A percentile compares a stretch with the other conserved stretches of the same genome.
phyloP scores from a whole-genome alignment of 2,329 filamentous ascomycete genomes.

The Rutstroemia sydowiana region DNA sequence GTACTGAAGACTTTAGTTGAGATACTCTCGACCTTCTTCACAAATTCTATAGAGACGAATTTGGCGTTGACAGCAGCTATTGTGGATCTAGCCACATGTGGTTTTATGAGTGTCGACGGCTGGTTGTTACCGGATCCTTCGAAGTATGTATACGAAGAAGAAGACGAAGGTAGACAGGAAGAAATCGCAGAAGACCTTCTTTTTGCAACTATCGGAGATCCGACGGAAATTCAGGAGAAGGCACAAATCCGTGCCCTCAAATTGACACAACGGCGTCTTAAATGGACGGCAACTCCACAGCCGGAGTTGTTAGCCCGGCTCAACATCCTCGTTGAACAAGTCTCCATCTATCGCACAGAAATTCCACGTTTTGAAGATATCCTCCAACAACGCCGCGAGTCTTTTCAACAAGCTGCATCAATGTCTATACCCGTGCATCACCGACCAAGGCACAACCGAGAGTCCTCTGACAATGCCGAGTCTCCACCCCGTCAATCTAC shows the following conservation, averaged over 20 bases:
- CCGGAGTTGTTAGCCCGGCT: slow-evolving; percentile 51
- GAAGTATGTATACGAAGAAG: slow-evolving; percentile 51
- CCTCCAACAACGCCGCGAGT: slow-evolving; percentile 56
- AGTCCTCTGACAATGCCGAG: slow-evolving; percentile 38
- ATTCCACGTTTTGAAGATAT: slow-evolving; percentile 69
- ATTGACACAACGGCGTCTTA: slow-evolving; percentile 45
- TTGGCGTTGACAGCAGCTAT: slow-evolving; percentile 78
- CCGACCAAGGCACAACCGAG: slow-evolving; percentile 38
- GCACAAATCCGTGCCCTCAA: slow-evolving; percentile 41
- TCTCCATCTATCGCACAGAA: slow-evolving; percentile 52
- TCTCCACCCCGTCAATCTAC: slow-evolving; percentile 49
- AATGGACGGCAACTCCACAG: slow-evolving; percentile 43
- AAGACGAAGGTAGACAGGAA: slow-evolving; percentile 26
- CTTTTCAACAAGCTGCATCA: slow-evolving; percentile 51
- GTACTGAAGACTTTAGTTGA: slow-evolving; percentile 60
- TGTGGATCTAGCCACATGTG: slow-evolving; percentile 75
- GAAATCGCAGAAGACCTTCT: slow-evolving; percentile 32
- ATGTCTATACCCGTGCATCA: slow-evolving; percentile 23
- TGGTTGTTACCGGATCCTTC: slow-evolving; percentile 75
- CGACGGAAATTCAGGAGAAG: slow-evolving; percentile 34
- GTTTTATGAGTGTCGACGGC: slow-evolving; percentile 77
- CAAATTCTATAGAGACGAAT: slow-evolving; percentile 88
- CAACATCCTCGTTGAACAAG: slow-evolving; percentile 53
- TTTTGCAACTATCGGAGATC: slow-evolving; percentile 13
- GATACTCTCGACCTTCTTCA: slow-evolving; percentile 72